These are phyloP conservation scores for Populus trichocarpa DNA, from an alignment of 441 rosid genomes.

Conservation along the genomic window DNA sequence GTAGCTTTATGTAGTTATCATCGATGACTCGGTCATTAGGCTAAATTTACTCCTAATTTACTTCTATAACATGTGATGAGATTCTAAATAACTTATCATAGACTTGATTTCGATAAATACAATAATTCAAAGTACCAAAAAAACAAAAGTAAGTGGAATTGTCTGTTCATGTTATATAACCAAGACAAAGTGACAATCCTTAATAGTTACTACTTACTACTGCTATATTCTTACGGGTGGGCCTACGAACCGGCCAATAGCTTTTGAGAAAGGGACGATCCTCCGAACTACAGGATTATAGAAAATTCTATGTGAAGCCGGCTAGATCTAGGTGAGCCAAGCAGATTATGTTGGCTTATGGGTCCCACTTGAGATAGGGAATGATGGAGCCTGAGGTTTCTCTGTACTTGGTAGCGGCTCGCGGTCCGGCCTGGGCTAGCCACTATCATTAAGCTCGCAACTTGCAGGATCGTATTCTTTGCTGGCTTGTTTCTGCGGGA, in stretches of 20 bases:
- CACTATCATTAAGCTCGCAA: slow-evolving; percentile 56
- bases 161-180: too few relatives aligned
- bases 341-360: slow-evolving; percentile 22
- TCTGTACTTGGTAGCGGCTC: slow-evolving; percentile 48
- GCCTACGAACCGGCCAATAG: neutral
- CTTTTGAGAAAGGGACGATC: slow-evolving; percentile 20
- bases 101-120: too few relatives aligned
- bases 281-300: slow-evolving; percentile 21
- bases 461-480: slow-evolving; percentile 20
- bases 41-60: too few relatives aligned
- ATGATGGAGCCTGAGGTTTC: slow-evolving; percentile 28
- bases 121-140: too few relatives aligned
- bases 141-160: too few relatives aligned
- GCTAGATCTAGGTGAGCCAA: slow-evolving; percentile 1
- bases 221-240: neutral
- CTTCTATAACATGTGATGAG: too few relatives aligned
- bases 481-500: slow-evolving; percentile 21
- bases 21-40: too few relatives aligned
- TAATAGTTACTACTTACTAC: neutral
- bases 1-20: too few relatives aligned
- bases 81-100: too few relatives aligned
- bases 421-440: slow-evolving; percentile 73
- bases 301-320: neutral
- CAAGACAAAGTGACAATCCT: too few relatives aligned
- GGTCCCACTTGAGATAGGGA: slow-evolving; percentile 23